Evolutionary conservation across 2,329 filamentous ascomycete genomes (phyloP).

Genomic region (Myriosclerotinia scirpicola): DNA sequence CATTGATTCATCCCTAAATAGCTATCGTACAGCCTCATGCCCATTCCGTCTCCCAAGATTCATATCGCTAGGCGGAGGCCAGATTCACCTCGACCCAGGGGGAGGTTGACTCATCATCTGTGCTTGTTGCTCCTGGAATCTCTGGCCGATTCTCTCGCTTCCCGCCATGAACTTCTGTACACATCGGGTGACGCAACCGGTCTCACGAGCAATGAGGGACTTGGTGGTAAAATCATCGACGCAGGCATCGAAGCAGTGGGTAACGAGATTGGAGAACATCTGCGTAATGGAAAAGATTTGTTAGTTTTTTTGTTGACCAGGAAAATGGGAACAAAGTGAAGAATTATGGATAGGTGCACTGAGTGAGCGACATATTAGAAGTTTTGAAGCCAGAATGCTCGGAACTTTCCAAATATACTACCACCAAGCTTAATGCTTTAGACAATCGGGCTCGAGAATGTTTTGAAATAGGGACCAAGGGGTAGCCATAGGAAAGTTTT

Average conservation of each 20-base stretch:
- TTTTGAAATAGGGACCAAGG: not conserved
- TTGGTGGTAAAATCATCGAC: slow-evolving; percentile 99
- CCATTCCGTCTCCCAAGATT: not conserved
- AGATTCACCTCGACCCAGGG: slow-evolving; percentile 33
- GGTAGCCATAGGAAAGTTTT: not conserved
- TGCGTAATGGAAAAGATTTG: slow-evolving; percentile 34
- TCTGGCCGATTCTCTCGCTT: slow-evolving; percentile 83
- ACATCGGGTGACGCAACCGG: slow-evolving; percentile 89
- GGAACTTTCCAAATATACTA: not conserved
- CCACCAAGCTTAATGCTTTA: not conserved
- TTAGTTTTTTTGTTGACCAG: not conserved
- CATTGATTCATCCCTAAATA: not conserved
- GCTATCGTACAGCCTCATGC: slow-evolving; percentile 7
- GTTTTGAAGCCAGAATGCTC: not conserved
- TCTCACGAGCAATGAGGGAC: slow-evolving; percentile 82
- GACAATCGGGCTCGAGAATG: no score
- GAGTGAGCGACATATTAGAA: not conserved
- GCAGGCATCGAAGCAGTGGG: slow-evolving; percentile 94
- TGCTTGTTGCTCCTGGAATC: slow-evolving; percentile 74
- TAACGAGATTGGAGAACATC: slow-evolving; percentile 68
- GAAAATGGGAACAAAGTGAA: not conserved
- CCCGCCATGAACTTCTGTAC: slow-evolving; percentile 95
- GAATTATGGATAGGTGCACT: not conserved
- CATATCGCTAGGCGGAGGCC: not conserved
- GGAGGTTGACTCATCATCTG: slow-evolving; percentile 51